These are phyloP conservation scores for Alternaria ventricosa DNA, from an alignment of 2,329 filamentous ascomycete species.

Conservation along the genomic window DNA sequence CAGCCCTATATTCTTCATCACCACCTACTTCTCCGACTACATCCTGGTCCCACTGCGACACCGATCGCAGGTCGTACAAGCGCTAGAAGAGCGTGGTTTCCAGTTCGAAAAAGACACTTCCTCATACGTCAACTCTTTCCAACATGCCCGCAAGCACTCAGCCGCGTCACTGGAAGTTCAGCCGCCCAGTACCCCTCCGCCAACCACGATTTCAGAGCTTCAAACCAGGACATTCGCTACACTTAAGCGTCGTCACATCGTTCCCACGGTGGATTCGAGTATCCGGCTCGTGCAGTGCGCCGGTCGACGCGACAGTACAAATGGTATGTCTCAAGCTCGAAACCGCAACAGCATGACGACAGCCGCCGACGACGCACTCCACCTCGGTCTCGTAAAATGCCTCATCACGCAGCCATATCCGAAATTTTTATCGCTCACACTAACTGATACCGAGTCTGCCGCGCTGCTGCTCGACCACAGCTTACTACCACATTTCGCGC, in stretches of 20 bases:
- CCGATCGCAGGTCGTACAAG: conserved; percentile 74
- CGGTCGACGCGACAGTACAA: conserved; percentile 58
- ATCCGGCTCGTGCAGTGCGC: conserved; percentile 84
- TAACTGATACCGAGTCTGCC: conserved; percentile 75
- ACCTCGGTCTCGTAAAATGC: conserved; percentile 57
- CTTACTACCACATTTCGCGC: conserved; percentile 63
- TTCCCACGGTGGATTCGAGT: conserved; percentile 71
- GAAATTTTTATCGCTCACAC: conserved; percentile 75
- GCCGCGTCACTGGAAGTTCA: conserved; percentile 55
- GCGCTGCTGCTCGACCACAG: conserved; percentile 75
- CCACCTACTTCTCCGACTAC: conserved; percentile 97
- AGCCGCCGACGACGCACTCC: conserved; percentile 52
- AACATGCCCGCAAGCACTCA: conserved; percentile 56
- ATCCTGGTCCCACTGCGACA: conserved; percentile 85
- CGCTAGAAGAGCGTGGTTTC: conserved; percentile 81
- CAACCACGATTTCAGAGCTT: conserved; percentile 77
- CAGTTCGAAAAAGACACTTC: conserved; percentile 72
- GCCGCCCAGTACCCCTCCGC: conserved; percentile 73
- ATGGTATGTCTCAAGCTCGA: conserved; percentile 32
- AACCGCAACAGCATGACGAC: conserved; percentile 39
- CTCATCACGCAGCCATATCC: conserved; percentile 60
- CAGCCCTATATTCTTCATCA: conserved; percentile 95
- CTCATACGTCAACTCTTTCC: conserved; percentile 66
- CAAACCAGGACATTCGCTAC: conserved; percentile 82
- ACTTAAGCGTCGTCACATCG: conserved; percentile 78